phyloP scores from a whole-genome alignment of 257 asterid species.

The Primulina huaijiensis region DNA sequence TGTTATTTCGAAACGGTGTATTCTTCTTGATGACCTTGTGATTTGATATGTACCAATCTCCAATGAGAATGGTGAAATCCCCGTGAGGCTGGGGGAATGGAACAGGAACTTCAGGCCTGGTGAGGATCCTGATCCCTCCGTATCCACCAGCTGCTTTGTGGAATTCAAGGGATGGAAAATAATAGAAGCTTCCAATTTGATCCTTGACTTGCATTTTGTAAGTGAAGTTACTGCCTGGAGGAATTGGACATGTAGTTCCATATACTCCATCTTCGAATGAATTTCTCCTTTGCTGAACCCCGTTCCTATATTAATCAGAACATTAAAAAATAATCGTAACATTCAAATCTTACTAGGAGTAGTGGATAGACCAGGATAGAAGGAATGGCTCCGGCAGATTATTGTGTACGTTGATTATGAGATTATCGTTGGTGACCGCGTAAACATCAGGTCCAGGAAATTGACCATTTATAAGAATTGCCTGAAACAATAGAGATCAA shows the following conservation, averaged over 20 bases:
- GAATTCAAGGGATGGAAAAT: conserved; percentile 60
- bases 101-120: conserved; percentile 63
- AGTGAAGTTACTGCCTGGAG: conserved; percentile 68
- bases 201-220: conserved; percentile 60
- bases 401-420: conserved; percentile 63
- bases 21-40: conserved; percentile 39
- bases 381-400: conserved; percentile 75
- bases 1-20: neutral
- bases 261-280: conserved; percentile 62
- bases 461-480: conserved; percentile 66
- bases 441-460: conserved; percentile 77
- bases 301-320: conserved; percentile 40
- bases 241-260: conserved; percentile 73
- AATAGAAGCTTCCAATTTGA: conserved; percentile 71
- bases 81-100: conserved; percentile 58
- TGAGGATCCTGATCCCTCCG: conserved; percentile 59
- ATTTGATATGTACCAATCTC: conserved; percentile 62
- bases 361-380: conserved; percentile 53
- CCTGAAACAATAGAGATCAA: conserved; percentile 34
- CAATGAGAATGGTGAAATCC: conserved; percentile 53
- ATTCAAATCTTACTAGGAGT: neutral
- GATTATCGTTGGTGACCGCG: conserved; percentile 64
- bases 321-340: too few relatives aligned
- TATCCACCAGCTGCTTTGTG: conserved; percentile 76
- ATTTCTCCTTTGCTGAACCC: conserved; percentile 61